Evolutionary conservation across 495 filamentous ascomycete species (phyloP).

Genomic region (Penicillium paradoxum): DNA sequence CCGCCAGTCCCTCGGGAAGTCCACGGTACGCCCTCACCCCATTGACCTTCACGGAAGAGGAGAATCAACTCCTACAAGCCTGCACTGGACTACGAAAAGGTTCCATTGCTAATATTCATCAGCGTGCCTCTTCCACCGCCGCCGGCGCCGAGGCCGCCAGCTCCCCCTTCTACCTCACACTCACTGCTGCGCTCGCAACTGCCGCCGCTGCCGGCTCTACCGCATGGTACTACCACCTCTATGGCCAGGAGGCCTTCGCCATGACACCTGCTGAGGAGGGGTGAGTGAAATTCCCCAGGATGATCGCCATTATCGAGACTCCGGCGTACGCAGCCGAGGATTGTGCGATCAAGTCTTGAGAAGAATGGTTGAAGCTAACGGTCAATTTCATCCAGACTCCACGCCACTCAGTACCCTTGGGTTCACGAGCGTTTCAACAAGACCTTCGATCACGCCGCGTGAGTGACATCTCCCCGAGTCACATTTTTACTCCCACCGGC

Average conservation of each 20-base stretch:
- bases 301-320: slow-evolving; percentile 12
- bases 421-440: slow-evolving; percentile 83
- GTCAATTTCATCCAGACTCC: slow-evolving; percentile 56
- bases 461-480: slow-evolving; percentile 37
- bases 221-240: slow-evolving; percentile 94
- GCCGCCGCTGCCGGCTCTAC: slow-evolving; percentile 78
- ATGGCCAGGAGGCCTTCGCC: slow-evolving; percentile 79
- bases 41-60: slow-evolving; percentile 28
- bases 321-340: slow-evolving; percentile 27
- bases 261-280: slow-evolving; percentile 95
- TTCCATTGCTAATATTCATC: slow-evolving; percentile 24
- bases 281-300: slow-evolving; percentile 52
- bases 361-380: slow-evolving; percentile 14
- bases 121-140: slow-evolving; percentile 46
- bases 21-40: slow-evolving; percentile 42
- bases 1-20: slow-evolving; percentile 46
- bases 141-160: slow-evolving; percentile 46
- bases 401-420: slow-evolving; percentile 91
- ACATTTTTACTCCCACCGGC: slow-evolving; percentile 10
- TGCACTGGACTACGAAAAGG: background rate
- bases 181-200: slow-evolving; percentile 78
- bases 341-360: slow-evolving; percentile 18
- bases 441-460: slow-evolving; percentile 96
- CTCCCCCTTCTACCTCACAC: slow-evolving; percentile 60
- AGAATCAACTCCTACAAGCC: slow-evolving; percentile 26